Base-by-base conservation (phyloP, 805 yeast species). In the Metschnikowia anglica region DNA sequence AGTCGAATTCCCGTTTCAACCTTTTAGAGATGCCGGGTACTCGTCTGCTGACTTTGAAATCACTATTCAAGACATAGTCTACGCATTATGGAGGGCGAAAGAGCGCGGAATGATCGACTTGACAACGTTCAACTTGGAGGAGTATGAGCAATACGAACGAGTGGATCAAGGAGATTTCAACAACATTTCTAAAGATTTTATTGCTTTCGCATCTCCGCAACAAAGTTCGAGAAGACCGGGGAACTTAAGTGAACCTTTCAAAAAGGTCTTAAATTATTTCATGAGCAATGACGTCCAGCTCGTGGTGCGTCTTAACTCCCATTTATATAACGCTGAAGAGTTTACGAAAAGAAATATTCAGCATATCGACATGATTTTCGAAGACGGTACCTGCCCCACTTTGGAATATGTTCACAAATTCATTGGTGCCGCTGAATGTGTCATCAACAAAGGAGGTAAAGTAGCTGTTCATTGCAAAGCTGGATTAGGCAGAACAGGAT, bases 401-500 rank as follows among this genome's bases (percentile, higher is more conserved):
- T 76, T 93, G 80, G 93, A 90, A 12, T 87, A 83, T 54, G 99
- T 93, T 6, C 87, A 86, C 54, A 85, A 87, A 54, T 93, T 93
- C 56, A 79, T 93, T 49, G 99, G 98, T 12, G 96, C 96, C 0
- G 93, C 96, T 1, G 97, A 91, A 58, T 85, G 95, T 26, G 80
- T 88, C 8, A 88, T 91, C 43, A 76, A 78, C 30, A 77, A 81
- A 39, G 93, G 95, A 10, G 97, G 97, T 15, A 89, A 89, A 60
- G 84, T 93, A 48, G 99, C 99, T 2, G 98, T 93, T n/a, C 99
- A 93, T 63, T 93, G 99, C 73, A 91, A 93, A 61, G 99, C 99
- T 4, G 99, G 99, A 4, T 72, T 93, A 44, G 99, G 99, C 10
- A 79, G 99, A 71, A 93, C 99, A 0, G 99, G 99, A 15, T 93